These are phyloP conservation scores for Diaporthe batatas DNA, from an alignment of 2,329 filamentous ascomycete species.

Conservation along the genomic window DNA sequence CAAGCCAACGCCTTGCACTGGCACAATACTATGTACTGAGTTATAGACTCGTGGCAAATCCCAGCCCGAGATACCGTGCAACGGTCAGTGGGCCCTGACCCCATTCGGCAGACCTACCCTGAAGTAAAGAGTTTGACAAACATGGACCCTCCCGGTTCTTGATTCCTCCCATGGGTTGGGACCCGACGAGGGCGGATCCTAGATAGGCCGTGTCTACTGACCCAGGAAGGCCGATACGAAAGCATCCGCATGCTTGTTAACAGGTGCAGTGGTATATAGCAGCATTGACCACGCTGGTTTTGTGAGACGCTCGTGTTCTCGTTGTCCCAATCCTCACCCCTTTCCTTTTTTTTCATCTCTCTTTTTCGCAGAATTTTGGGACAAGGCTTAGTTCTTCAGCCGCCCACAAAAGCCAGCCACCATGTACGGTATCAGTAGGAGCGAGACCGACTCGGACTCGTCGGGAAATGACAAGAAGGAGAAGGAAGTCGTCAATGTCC, in stretches of 20 bases:
- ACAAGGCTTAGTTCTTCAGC: conserved; percentile 12
- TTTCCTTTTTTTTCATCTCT: neutral
- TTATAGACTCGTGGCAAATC: conserved; percentile 16
- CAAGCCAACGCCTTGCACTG: neutral
- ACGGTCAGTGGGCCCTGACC: neutral
- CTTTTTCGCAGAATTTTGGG: neutral
- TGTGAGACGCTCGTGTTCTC: neutral
- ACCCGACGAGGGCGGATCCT: conserved; percentile 1
- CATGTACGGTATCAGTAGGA: conserved; percentile 37
- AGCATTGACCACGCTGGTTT: conserved; percentile 1
- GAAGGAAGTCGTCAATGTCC: conserved; percentile 25
- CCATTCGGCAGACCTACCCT: neutral
- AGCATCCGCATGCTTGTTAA: conserved; percentile 16
- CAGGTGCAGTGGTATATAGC: conserved; percentile 16
- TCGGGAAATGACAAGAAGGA: conserved; percentile 38
- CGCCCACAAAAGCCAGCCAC: conserved; percentile 19
- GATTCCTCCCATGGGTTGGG: neutral
- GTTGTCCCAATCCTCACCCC: neutral
- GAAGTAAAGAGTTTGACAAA: conserved; percentile 35
- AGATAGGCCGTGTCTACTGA: conserved; percentile 29
- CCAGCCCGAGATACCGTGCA: conserved; percentile 19
- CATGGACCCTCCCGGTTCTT: conserved; percentile 31
- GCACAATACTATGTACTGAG: neutral
- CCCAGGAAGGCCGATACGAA: conserved; percentile 16
- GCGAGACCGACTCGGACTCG: conserved; percentile 18